Conservation (phyloP, 140 eudicot genomes). For the Senecio squalidus region DNA sequence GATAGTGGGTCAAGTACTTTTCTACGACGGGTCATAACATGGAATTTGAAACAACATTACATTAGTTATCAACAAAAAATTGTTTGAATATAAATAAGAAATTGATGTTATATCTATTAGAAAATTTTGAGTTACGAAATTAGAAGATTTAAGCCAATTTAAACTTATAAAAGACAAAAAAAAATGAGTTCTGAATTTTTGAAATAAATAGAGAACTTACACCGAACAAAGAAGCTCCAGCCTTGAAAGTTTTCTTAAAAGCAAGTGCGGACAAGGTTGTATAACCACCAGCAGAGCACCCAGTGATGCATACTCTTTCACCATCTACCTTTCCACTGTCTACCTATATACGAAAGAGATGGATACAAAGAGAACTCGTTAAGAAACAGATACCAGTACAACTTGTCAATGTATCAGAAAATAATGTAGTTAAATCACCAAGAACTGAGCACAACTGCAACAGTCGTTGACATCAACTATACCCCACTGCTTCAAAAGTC, state of each 20-base stretch:
- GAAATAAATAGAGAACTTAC: conserved; percentile 35
- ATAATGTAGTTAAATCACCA: conserved; percentile 39
- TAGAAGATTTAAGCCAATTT: not conserved
- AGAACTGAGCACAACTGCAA: conserved; percentile 70
- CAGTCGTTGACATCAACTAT: conserved; percentile 79
- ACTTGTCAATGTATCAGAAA: not conserved
- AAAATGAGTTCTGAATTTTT: not conserved
- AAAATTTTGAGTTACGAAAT: not conserved
- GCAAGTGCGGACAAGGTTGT: conserved; percentile 87
- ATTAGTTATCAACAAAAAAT: no score
- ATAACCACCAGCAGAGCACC: conserved; percentile 95
- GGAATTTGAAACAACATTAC: no score
- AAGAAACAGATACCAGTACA: not conserved
- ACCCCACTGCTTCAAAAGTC: conserved; percentile 75
- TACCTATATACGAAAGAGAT: conserved; percentile 36
- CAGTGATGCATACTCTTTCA: conserved; percentile 67
- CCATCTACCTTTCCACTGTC: conserved; percentile 65
- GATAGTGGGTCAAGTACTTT: no score
- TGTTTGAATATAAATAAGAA: no score
- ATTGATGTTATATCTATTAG: no score
- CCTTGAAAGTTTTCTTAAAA: conserved; percentile 62
- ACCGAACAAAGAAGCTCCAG: conserved; percentile 87
- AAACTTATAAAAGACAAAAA: not conserved
- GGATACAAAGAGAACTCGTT: not conserved
- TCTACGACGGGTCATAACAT: no score